Percentiles rank a stretch among this genome's conserved stretches.
Evolutionary conservation across 2,329 filamentous ascomycete genomes (phyloP).

Genomic region (Clonostachys byssicola): DNA sequence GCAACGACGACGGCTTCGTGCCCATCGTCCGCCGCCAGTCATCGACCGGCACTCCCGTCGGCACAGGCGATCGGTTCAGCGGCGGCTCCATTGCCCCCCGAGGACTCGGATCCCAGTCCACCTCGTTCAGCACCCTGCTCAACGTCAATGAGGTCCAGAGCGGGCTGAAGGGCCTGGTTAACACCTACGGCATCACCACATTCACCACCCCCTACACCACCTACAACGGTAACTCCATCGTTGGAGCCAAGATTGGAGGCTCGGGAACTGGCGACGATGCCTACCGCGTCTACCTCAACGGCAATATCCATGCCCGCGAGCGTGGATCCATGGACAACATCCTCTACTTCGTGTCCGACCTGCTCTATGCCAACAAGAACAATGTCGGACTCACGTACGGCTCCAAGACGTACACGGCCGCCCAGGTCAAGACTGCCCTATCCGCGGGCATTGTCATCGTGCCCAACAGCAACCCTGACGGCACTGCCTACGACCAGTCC

Average conservation of each 20-base stretch:
- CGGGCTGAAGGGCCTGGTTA: conserved; percentile 34
- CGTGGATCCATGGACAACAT: conserved; percentile 51
- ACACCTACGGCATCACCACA: conserved; percentile 26
- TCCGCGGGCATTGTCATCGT: conserved; percentile 48
- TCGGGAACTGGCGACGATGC: not conserved
- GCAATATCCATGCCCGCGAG: conserved; percentile 49
- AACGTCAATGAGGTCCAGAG: conserved; percentile 38
- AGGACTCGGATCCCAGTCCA: conserved; percentile 18
- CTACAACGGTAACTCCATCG: conserved; percentile 31
- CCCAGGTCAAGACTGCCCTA: conserved; percentile 45
- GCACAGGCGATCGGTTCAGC: conserved; percentile 34
- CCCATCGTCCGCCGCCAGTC: not conserved
- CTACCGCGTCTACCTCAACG: conserved; percentile 1
- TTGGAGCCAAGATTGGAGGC: not conserved
- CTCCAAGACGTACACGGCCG: conserved; percentile 42
- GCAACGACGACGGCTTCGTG: not conserved
- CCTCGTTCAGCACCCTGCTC: conserved; percentile 34
- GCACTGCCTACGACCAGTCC: conserved; percentile 44
- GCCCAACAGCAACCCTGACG: conserved; percentile 48
- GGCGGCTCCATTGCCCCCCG: conserved; percentile 26
- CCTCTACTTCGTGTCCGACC: conserved; percentile 52
- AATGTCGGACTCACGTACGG: conserved; percentile 46
- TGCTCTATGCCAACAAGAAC: conserved; percentile 46
- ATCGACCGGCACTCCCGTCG: conserved; percentile 21
- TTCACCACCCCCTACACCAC: conserved; percentile 37